Base-by-base conservation (phyloP, 805 yeast genomes). In the Kodamaea laetipori region DNA sequence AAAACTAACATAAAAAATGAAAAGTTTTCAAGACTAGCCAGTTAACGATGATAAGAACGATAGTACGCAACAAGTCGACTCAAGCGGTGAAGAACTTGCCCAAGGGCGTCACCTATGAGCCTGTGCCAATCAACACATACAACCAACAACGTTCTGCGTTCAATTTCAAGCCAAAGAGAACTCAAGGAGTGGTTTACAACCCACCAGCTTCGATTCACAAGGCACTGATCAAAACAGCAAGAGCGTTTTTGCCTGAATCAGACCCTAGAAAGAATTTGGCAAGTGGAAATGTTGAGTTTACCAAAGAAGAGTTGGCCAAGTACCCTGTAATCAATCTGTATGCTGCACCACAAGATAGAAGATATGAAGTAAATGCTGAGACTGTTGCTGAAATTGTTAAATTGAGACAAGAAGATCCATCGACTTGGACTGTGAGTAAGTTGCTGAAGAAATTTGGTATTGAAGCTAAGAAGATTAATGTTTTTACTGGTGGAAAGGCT, bases 61-160 rank as follows among this genome's bases (percentile, higher is more conserved):
- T 37, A 32, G 32, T 48, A 31, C 49, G 54, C 23, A 13, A 25
- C 35, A 18, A 37, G 15, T 46, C 48, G 16, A 41, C 40, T 12
- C 34, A 34, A 21, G 48, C 39, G 15, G 39, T 33, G 25, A 46
- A 46, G 69, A 33, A 70, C 72, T 28, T 41, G 17, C 39, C 44
- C 15, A 35, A 34, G 24, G 44, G 44, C 6, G 27, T 41, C 21
- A 28, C 17, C 12, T 60, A 52, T 47, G 67, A 67, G 41, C 55
- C 69, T 10, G 60, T 61, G 35, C 84, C 86, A 21, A 72, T 43
- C 23, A 71, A 82, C 44, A 71, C 74, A 49, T 86, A 71, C 67
- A 84, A 86, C 60, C 74, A 80, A 6, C 67, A 66, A 31, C 70
- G 81, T 45, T 84, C 92, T 16, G 82, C 88, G 6, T 77, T 74